Percentiles rank a stretch among this genome's conserved stretches.
Evolutionary conservation across 108 stramenopile species (phyloP).

Genomic region (Discostella stelligeroides): DNA sequence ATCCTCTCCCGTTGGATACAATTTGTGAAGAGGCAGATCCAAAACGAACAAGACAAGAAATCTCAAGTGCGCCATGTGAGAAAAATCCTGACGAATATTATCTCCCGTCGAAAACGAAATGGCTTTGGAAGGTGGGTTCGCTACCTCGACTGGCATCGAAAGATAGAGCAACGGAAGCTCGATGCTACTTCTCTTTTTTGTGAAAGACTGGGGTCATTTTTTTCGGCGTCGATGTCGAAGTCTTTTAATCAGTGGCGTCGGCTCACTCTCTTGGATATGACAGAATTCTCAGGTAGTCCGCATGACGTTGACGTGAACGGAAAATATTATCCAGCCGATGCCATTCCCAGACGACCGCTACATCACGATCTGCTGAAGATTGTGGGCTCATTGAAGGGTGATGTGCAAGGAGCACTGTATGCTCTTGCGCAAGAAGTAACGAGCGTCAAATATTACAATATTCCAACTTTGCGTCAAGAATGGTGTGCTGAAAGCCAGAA

Average conservation of each 20-base stretch:
- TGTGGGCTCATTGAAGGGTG: constrained; percentile 39
- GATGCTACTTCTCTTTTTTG: constrained; percentile 36
- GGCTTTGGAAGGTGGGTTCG: constrained; percentile 42
- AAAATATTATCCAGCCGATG: neutral
- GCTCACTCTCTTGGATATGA: constrained; percentile 30
- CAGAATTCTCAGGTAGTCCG: constrained; percentile 6
- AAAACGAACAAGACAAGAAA: constrained; percentile 21
- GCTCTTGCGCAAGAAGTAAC: constrained; percentile 46
- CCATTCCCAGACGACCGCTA: neutral
- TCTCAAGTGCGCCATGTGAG: constrained; percentile 39
- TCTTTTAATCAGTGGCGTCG: constrained; percentile 56
- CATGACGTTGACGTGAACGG: neutral
- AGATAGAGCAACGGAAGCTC: constrained; percentile 30
- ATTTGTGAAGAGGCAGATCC: constrained; percentile 18
- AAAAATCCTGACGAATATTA: constrained; percentile 35
- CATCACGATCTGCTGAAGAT: constrained; percentile 13
- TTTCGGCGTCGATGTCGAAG: constrained; percentile 4
- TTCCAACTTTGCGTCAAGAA: constrained; percentile 28
- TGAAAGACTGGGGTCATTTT: constrained; percentile 12
- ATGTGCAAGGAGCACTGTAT: constrained; percentile 41
- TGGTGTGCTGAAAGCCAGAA: constrained; percentile 22
- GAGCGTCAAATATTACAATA: constrained; percentile 33
- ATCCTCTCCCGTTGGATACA: constrained; percentile 36
- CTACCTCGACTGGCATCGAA: constrained; percentile 31
- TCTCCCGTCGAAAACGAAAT: constrained; percentile 39